Percentiles rank a stretch among this genome's conserved stretches.
Conservation (phyloP, 805 yeast genomes). For the Saturnispora zaruensis region DNA sequence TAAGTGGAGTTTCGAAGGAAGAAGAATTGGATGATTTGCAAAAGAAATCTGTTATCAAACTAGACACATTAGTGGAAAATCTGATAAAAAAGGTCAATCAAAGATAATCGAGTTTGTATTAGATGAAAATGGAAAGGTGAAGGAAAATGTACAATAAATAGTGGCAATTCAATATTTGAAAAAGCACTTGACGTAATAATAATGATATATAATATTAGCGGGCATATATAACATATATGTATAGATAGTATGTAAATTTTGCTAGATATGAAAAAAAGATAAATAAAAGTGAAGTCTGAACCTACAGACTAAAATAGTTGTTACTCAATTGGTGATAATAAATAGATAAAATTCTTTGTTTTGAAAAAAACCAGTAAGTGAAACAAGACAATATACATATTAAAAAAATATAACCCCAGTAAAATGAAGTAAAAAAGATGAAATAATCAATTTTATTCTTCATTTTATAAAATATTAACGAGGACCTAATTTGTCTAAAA, state of each 20-base stretch:
- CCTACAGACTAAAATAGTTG: neutral
- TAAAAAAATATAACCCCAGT: neutral
- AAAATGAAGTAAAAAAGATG: neutral
- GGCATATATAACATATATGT: neutral
- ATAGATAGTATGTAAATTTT: neutral
- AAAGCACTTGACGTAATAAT: neutral
- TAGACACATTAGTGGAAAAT: conserved; percentile 9
- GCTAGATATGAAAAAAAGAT: neutral
- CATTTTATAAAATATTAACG: conserved; percentile 37
- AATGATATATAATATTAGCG: neutral
- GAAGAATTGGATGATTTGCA: conserved; percentile 1
- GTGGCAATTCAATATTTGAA: neutral
- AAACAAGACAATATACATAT: neutral
- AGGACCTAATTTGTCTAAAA: conserved; percentile 85
- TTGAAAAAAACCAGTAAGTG: neutral
- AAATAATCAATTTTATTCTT: neutral
- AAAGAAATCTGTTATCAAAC: conserved; percentile 3
- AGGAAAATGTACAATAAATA: neutral
- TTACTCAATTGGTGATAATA: neutral
- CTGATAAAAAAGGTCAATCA: conserved; percentile 9
- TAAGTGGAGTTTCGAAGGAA: neutral
- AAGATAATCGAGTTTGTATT: neutral
- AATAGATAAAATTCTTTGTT: neutral
- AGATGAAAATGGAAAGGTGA: neutral
- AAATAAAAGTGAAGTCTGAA: too few species aligned